These are phyloP conservation scores for Candolleomyces efflorescens DNA, from an alignment of 768 basidiomycete genomes.

Conservation along the genomic window DNA sequence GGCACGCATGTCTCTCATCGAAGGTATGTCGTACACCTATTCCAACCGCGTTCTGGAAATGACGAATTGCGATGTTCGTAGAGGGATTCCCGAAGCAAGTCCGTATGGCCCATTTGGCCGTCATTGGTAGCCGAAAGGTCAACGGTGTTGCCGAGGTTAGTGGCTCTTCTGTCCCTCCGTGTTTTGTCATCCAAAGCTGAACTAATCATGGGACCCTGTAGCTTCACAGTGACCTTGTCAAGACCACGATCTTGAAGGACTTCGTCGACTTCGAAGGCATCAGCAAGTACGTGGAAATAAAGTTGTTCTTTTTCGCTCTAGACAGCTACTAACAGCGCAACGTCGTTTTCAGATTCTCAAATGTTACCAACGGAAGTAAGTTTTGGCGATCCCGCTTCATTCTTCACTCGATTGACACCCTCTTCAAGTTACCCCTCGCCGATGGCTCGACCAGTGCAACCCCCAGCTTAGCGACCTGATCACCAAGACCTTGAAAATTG, in stretches of 20 bases:
- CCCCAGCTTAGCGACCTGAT: conserved; percentile 83
- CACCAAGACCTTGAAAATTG: conserved; percentile 70
- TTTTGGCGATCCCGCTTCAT: conserved; percentile 10
- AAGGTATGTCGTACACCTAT: conserved; percentile 44
- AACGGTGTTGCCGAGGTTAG: conserved; percentile 92
- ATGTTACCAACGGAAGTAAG: conserved; percentile 92
- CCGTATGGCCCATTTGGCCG: conserved; percentile 89
- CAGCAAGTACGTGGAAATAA: conserved; percentile 55
- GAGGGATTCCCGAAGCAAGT: conserved; percentile 86
- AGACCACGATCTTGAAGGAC: conserved; percentile 80
- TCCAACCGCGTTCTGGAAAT: neutral
- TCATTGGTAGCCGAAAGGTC: conserved; percentile 81
- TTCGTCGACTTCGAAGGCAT: conserved; percentile 91
- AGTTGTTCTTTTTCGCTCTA: neutral
- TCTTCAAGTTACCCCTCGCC: conserved; percentile 74
- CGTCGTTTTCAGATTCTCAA: conserved; percentile 53
- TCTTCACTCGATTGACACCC: neutral
- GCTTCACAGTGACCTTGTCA: conserved; percentile 88
- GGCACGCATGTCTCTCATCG: conserved; percentile 86
- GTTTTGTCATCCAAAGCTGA: neutral
- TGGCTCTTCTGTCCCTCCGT: neutral
- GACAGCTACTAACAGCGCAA: neutral
- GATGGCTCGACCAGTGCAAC: conserved; percentile 96
- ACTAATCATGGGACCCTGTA: conserved; percentile 17
- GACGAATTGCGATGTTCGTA: conserved; percentile 20